Percentiles rank a stretch among this genome's conserved stretches.
phyloP scores from a whole-genome alignment of 2,329 filamentous ascomycete species.

The Daldinia sp. region DNA sequence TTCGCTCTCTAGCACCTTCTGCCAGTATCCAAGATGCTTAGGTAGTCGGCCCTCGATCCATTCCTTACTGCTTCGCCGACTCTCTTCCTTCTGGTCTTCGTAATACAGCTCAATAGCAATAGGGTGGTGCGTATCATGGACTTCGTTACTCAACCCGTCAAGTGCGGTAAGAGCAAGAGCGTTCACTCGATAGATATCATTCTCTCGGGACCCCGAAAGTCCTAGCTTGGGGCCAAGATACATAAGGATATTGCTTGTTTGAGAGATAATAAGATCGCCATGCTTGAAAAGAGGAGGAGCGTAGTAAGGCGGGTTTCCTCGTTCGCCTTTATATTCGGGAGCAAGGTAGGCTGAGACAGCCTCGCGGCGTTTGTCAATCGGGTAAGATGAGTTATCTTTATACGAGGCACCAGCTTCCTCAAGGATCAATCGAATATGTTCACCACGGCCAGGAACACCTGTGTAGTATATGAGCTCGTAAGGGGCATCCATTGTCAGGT shows the following conservation, averaged over 20 bases:
- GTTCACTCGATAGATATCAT: constrained; percentile 69
- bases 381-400: constrained; percentile 62
- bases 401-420: constrained; percentile 76
- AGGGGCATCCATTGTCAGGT: constrained; percentile 41
- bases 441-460: constrained; percentile 78
- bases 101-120: constrained; percentile 71
- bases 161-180: constrained; percentile 75
- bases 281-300: constrained; percentile 76
- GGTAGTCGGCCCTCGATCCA: constrained; percentile 74
- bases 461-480: constrained; percentile 81
- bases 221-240: constrained; percentile 74
- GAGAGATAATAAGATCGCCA: constrained; percentile 71
- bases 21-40: constrained; percentile 78
- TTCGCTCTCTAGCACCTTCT: constrained; percentile 71
- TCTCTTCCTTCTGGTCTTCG: constrained; percentile 79
- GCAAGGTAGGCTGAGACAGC: constrained; percentile 62
- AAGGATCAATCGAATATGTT: constrained; percentile 78
- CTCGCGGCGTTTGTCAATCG: constrained; percentile 5
- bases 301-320: constrained; percentile 71
- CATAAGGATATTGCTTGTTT: constrained; percentile 78
- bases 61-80: constrained; percentile 67
- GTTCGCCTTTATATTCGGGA: constrained; percentile 60
- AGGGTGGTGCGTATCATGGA: constrained; percentile 83
- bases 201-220: constrained; percentile 59
- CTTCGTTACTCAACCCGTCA: constrained; percentile 76